Percentiles rank a stretch among this genome's conserved stretches.
These are phyloP conservation scores for Powellomyces hirtus DNA, from an alignment of 192 early-diverging fungal genomes.

Conservation along the genomic window DNA sequence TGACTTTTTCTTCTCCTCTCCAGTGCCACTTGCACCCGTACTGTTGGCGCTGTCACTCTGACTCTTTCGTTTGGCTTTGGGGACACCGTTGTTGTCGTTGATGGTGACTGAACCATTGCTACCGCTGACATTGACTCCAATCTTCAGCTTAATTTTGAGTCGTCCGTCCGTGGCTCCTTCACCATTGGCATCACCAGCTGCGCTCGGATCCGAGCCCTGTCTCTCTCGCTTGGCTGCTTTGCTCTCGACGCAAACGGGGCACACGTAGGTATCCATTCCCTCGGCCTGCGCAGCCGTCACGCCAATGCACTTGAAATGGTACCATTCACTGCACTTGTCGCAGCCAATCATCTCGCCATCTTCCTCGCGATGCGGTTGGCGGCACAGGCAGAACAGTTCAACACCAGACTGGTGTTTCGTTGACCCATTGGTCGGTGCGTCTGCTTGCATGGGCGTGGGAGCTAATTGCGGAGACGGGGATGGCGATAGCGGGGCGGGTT, in stretches of 20 bases:
- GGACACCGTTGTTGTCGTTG: too few species aligned
- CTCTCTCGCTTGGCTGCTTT: too few species aligned
- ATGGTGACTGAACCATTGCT: too few species aligned
- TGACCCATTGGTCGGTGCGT: neutral
- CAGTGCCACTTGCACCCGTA: neutral
- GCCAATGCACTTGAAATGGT: slow-evolving; percentile 71
- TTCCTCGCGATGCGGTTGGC: slow-evolving; percentile 46
- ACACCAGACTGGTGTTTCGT: neutral
- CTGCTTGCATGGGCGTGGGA: neutral
- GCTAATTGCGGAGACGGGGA: neutral
- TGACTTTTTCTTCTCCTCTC: neutral
- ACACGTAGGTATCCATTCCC: slow-evolving; percentile 63
- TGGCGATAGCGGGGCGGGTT: neutral
- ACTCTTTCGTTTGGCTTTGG: too few species aligned
- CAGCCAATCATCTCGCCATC: slow-evolving; percentile 73
- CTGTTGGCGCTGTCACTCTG: too few species aligned
- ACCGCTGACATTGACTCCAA: too few species aligned
- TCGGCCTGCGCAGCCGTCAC: slow-evolving; percentile 54
- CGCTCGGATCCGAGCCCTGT: too few species aligned
- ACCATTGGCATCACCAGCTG: too few species aligned
- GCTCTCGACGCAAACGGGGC: slow-evolving; percentile 45
- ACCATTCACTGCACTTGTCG: slow-evolving; percentile 75
- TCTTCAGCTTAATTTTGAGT: too few species aligned
- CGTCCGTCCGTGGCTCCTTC: too few species aligned
- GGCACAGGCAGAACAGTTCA: slow-evolving; percentile 64